These are phyloP conservation scores for Fusarium sp. DNA, from an alignment of 2,329 filamentous ascomycete genomes.

Conservation along the genomic window DNA sequence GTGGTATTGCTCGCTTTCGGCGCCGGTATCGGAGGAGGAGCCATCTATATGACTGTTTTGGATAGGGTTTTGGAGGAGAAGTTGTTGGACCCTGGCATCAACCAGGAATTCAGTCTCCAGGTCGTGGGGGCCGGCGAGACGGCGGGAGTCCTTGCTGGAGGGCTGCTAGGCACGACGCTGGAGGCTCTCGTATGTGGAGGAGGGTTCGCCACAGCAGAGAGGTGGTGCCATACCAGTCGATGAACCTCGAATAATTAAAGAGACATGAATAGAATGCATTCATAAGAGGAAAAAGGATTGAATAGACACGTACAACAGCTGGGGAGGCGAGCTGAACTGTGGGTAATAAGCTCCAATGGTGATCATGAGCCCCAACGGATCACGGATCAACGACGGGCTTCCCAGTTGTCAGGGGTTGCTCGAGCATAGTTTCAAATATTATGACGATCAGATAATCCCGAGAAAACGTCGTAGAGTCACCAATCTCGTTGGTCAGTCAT, in stretches of 20 bases:
- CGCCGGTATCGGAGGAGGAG: constrained; percentile 49
- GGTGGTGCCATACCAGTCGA: constrained; percentile 50
- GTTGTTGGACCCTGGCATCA: constrained; percentile 27
- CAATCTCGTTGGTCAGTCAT: too few relatives aligned
- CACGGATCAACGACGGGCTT: too few relatives aligned
- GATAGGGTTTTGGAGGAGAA: constrained; percentile 40
- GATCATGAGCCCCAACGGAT: too few relatives aligned
- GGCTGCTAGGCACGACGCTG: constrained; percentile 44
- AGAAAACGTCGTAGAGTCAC: too few relatives aligned
- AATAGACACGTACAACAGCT: neutral
- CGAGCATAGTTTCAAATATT: too few relatives aligned
- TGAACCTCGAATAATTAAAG: constrained; percentile 8
- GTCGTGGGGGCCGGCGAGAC: constrained; percentile 50
- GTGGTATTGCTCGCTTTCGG: constrained; percentile 47
- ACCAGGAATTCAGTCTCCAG: constrained; percentile 51
- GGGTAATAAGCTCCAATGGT: too few relatives aligned
- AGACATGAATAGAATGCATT: neutral
- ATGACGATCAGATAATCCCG: too few relatives aligned
- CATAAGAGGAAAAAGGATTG: neutral
- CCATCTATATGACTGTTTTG: constrained; percentile 49
- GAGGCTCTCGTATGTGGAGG: constrained; percentile 46
- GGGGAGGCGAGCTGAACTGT: too few relatives aligned
- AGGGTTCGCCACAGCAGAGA: constrained; percentile 16
- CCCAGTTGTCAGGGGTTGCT: too few relatives aligned
- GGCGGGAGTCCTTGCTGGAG: constrained; percentile 47